Percentiles rank a stretch among this genome's conserved stretches.
Evolutionary conservation across 371 early-diverging fungal genomes (phyloP).

Genomic region (Blastocladiella emersonii): DNA sequence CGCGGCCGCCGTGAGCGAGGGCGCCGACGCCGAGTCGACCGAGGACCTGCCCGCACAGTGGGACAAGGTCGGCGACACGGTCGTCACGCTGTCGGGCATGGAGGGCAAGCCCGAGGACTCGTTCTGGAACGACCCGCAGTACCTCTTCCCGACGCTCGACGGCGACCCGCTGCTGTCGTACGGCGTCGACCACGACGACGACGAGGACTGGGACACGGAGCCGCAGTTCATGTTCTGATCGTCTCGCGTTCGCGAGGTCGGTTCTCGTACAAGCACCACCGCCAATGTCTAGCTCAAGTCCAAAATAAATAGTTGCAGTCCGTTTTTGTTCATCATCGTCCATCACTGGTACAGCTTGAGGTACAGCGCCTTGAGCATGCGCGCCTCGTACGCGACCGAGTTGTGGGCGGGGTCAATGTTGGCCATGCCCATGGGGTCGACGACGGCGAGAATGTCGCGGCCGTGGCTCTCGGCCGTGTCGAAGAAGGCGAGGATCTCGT

Average conservation of each 20-base stretch:
- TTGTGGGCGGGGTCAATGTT: slow-evolving; percentile 21
- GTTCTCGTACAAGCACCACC: no score
- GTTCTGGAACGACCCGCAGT: slow-evolving; percentile 65
- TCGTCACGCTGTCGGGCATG: neutral
- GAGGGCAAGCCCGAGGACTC: slow-evolving; percentile 23
- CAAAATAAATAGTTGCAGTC: neutral
- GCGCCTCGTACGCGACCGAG: slow-evolving; percentile 31
- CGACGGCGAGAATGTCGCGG: slow-evolving; percentile 26
- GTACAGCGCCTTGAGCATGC: slow-evolving; percentile 30
- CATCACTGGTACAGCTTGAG: slow-evolving; percentile 14
- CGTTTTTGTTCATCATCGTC: neutral
- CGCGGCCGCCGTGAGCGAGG: neutral
- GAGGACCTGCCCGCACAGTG: neutral
- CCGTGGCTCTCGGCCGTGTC: slow-evolving; percentile 34
- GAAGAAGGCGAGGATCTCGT: slow-evolving; percentile 31
- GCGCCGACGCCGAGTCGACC: slow-evolving; percentile 10
- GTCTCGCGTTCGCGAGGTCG: no score
- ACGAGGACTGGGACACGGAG: slow-evolving; percentile 19
- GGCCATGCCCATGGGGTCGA: slow-evolving; percentile 24
- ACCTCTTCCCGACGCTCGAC: slow-evolving; percentile 66
- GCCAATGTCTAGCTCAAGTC: no score
- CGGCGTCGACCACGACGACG: slow-evolving; percentile 44
- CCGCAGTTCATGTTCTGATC: neutral
- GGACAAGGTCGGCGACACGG: slow-evolving; percentile 3
- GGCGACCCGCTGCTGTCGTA: slow-evolving; percentile 76